A percentile compares a stretch with the other conserved stretches of the same genome.
Conservation (phyloP, 2,329 filamentous ascomycete species). For the Penicillium aurantiogriseum region DNA sequence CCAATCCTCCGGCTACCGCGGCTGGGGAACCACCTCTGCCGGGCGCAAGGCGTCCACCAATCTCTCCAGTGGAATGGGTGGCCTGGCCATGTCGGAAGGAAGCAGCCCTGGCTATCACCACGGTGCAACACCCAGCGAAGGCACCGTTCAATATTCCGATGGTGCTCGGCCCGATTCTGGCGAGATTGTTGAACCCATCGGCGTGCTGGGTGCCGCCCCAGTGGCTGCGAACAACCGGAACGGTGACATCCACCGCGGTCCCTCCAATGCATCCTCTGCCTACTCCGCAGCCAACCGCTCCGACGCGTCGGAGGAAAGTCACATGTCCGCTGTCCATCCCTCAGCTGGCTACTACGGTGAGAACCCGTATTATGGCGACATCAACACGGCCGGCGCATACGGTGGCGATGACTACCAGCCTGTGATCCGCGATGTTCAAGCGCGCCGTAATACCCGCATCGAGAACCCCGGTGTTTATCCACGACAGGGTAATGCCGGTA, state of each 20-base stretch:
- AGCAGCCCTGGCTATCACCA: constrained; percentile 55
- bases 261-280: constrained; percentile 92
- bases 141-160: constrained; percentile 61
- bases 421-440: constrained; percentile 89
- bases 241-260: constrained; percentile 76
- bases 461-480: constrained; percentile 87
- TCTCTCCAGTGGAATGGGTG: constrained; percentile 68
- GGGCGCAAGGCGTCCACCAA: constrained; percentile 86
- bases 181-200: constrained; percentile 81
- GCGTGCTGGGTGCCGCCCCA: constrained; percentile 69
- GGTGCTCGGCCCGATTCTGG: constrained; percentile 55
- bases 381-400: constrained; percentile 51
- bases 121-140: constrained; percentile 63
- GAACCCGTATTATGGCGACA: constrained; percentile 55
- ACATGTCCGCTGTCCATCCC: constrained; percentile 47
- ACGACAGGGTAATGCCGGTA: constrained; percentile 84
- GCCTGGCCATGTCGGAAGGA: constrained; percentile 69
- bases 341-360: constrained; percentile 55
- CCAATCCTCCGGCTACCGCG: constrained; percentile 75
- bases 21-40: constrained; percentile 81
- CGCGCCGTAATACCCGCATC: constrained; percentile 89
- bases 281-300: constrained; percentile 83
- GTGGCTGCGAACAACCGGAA: constrained; percentile 63
- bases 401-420: constrained; percentile 63
- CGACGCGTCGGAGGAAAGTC: constrained; percentile 57